phyloP scores from a whole-genome alignment of 495 filamentous ascomycete genomes.

The Mycothermus thermophilus region DNA sequence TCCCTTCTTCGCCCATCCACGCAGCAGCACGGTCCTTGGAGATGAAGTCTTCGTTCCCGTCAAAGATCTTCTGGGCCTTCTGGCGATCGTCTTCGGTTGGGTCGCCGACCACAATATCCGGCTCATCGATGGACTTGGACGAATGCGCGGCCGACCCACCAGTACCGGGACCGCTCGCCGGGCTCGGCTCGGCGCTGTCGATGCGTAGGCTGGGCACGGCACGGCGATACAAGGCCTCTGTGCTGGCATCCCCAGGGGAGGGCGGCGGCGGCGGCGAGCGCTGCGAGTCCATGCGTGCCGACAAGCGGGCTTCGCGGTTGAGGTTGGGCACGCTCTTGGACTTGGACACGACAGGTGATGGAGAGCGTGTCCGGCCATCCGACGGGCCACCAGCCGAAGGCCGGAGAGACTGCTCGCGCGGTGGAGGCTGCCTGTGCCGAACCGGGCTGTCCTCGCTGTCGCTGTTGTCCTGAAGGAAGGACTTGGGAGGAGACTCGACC shows the following conservation, averaged over 20 bases:
- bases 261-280: constrained; percentile 6
- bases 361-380: constrained; percentile 11
- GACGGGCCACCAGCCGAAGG: too few relatives aligned
- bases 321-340: constrained; percentile 23
- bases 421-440: constrained; percentile 8
- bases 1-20: constrained; percentile 72
- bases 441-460: constrained; percentile 24
- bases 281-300: constrained; percentile 9
- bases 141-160: not conserved
- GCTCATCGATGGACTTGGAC: constrained; percentile 33
- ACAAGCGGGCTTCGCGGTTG: constrained; percentile 8
- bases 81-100: constrained; percentile 53
- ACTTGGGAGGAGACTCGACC: constrained; percentile 15
- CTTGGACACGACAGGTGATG: constrained; percentile 21
- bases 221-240: constrained; percentile 32
- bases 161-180: constrained; percentile 8
- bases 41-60: constrained; percentile 72
- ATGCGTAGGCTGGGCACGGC: constrained; percentile 28
- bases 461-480: constrained; percentile 26
- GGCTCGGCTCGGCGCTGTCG: constrained; percentile 20
- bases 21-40: constrained; percentile 64
- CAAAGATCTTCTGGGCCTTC: constrained; percentile 67
- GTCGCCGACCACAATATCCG: constrained; percentile 31
- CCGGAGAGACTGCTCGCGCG: constrained; percentile 9
- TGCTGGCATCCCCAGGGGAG: constrained; percentile 17